Evolutionary conservation across 139 green algal genomes (phyloP), one percentile per base, ranked within the genome.

Genomic region (Volvox reticuliferus): DNA sequence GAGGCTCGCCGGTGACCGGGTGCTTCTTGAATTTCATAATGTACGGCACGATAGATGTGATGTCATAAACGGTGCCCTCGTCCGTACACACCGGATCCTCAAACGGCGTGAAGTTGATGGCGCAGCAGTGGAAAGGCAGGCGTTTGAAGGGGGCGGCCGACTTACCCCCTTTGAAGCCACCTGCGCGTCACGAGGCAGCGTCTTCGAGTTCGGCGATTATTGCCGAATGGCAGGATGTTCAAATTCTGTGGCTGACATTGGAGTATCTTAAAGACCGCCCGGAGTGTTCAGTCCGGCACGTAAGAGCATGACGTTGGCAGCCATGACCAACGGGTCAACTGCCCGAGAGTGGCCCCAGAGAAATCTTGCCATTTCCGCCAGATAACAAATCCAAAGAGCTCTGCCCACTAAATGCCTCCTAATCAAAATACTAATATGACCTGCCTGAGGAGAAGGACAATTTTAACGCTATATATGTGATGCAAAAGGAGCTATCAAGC

Each of bases 81-180:
- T 94, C 90, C 26, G 97, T 98, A 90, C 95, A 98, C 12, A 98
- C 98, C n/a, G 98, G 94, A 79, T 99, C 98, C 86, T 99, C 96
- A 88, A 99, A 99, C 2, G 97, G 97, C 9, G 95, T 97, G 93
- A 99, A 99, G 9, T 95, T 94, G 68, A 99, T 97, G 75, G 96
- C 98, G 90, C 98, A 99, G 95, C 98, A 99, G 92, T 98, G 93
- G 93, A 99, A 99, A 1, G 98, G 98, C 75, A 99, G 95, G 24
- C 95, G 92, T 62, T 95, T 96, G 92, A 99, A 99, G 22, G 93
- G 93, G 0, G 94, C 90, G 0, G 73, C 32, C n/a, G 62, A 73
- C 17, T 28, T 86, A 26, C 87, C 13, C 71, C 81, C 79, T 71
- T 93, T 93, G 77, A 85, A 86, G 12, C 91, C 89, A 61, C 82